Conservation (phyloP, 2,329 filamentous ascomycete genomes). For the Xylariaceae sp. region DNA sequence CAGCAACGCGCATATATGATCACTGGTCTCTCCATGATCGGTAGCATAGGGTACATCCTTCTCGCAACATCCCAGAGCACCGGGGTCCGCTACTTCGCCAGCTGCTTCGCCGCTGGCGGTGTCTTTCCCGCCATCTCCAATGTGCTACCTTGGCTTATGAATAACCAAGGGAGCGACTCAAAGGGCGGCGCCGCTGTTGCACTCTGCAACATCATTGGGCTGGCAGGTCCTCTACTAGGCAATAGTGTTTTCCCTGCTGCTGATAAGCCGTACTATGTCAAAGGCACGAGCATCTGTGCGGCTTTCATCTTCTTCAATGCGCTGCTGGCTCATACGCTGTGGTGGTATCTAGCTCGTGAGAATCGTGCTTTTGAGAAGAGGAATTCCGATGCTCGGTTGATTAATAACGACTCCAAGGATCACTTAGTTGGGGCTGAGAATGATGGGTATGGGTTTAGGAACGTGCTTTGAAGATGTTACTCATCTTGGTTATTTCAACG, state of each 20-base stretch:
- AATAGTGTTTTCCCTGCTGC: slow-evolving; percentile 57
- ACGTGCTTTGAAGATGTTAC: slow-evolving; percentile 17
- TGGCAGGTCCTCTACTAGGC: slow-evolving; percentile 59
- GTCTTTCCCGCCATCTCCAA: slow-evolving; percentile 66
- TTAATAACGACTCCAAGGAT: slow-evolving; percentile 14
- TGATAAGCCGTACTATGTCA: slow-evolving; percentile 36
- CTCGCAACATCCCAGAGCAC: slow-evolving; percentile 50
- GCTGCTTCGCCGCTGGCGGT: slow-evolving; percentile 52
- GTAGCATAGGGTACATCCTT: slow-evolving; percentile 60
- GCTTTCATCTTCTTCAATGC: slow-evolving; percentile 41
- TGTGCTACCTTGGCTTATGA: slow-evolving; percentile 58
- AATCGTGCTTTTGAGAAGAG: slow-evolving; percentile 31
- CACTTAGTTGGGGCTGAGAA: slow-evolving; percentile 16
- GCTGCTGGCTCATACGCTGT: slow-evolving; percentile 31
- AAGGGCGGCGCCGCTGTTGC: slow-evolving; percentile 61
- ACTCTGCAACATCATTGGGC: slow-evolving; percentile 56
- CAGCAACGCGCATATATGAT: slow-evolving; percentile 62
- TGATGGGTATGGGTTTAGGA: slow-evolving; percentile 24
- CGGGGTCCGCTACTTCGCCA: slow-evolving; percentile 38
- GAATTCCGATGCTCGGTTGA: slow-evolving; percentile 23
- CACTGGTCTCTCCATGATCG: slow-evolving; percentile 51
- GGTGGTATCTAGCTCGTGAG: slow-evolving; percentile 32
- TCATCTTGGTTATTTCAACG: too few species aligned
- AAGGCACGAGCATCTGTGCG: slow-evolving; percentile 29
- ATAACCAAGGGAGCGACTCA: slow-evolving; percentile 66